Evolutionary conservation across 2,329 filamentous ascomycete species (phyloP), one percentile per base, ranked within the genome.

Genomic region (Mycosphaerelloides madeirae): DNA sequence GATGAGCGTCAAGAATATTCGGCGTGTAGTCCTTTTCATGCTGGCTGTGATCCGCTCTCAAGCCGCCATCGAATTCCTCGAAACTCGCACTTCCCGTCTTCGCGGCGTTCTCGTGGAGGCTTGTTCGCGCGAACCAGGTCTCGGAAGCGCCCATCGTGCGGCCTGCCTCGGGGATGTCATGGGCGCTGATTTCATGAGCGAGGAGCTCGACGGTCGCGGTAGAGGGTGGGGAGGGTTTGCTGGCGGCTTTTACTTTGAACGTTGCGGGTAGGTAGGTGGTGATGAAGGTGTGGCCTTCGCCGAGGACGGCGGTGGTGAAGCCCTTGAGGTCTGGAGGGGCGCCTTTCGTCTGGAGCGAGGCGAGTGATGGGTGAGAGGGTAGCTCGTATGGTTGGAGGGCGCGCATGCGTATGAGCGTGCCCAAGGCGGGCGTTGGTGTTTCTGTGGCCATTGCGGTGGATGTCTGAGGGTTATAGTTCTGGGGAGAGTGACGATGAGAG

Each of bases 91-190:
- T 80, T 7, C 78, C 75, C 18, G 57, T 57, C 31, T 65, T 66
- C 14, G 69, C 65, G 5, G 63, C 66, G 56, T 83, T 74, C 45
- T 68, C 68, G 60, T 88, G 84, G 32, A 77, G 65, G 60, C 80
- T 84, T 34, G 74, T 74, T 44, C 85, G 75, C 31, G 78, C 78
- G 41, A 75, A 76, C 84, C 84, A 88, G 14, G 71, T 74, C 64
- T 85, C 82, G 25, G 58, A 40, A 62, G 60, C 48, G 65, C 62
- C 44, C 20, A 44, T 41, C 8, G 34, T 41, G 12, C 28, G 45
- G 11, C 29, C 38, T 31, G 14, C 41, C 31, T 41, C 49, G 37
- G 14, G 58, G 5, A 80, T 65, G 25, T 73, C 71, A 29, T 65
- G 60, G 1, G 66, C 65, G 6, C 69, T 54, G 16, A 84, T 64